phyloP scores from a whole-genome alignment of 768 basidiomycete genomes.

The Leccinum variicolor region DNA sequence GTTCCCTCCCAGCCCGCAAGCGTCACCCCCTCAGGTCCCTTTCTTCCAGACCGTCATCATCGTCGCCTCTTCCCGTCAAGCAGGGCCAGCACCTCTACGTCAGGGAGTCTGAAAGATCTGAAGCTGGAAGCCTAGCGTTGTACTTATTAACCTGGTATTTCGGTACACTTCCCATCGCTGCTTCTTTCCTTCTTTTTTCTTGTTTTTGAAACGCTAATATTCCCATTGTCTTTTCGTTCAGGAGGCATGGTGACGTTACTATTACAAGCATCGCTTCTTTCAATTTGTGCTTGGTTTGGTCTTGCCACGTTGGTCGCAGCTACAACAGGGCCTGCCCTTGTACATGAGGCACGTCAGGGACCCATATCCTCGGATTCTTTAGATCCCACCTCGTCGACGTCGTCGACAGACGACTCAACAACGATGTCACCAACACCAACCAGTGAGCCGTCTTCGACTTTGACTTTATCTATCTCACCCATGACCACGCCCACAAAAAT shows the following conservation, averaged over 20 bases:
- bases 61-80: background rate
- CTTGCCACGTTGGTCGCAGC: conserved; percentile 14
- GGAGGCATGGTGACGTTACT: conserved; percentile 12
- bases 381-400: conserved; percentile 6
- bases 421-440: conserved; percentile 14
- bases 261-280: background rate
- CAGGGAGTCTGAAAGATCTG: background rate
- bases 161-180: background rate
- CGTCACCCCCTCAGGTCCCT: background rate
- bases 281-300: conserved; percentile 5
- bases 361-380: conserved; percentile 3
- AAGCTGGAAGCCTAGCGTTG: background rate
- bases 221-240: background rate
- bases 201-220: background rate
- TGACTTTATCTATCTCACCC: conserved; percentile 6
- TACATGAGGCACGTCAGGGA: conserved; percentile 24
- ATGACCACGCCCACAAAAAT: background rate
- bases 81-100: background rate
- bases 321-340: conserved; percentile 5
- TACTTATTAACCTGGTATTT: background rate
- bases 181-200: background rate
- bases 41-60: background rate
- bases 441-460: conserved; percentile 12
- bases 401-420: background rate
- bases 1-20: conserved; percentile 2